Evolutionary conservation across 495 filamentous ascomycete species (phyloP), one percentile per base, ranked within the genome.

Genomic region (Podospora pseudoanserina): DNA sequence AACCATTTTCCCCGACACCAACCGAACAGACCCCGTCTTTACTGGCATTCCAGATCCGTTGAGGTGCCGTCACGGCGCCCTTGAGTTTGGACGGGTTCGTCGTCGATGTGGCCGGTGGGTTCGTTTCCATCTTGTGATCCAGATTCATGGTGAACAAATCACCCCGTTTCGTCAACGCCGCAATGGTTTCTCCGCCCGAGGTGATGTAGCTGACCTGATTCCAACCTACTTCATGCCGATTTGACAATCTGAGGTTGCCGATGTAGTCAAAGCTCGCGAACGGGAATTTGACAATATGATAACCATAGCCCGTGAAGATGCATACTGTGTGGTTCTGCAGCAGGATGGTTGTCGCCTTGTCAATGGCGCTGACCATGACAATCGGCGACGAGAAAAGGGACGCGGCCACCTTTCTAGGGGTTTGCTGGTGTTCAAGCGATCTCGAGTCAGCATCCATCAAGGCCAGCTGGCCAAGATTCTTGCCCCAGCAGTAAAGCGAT

Each of bases 391-490:
- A 89, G 72, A 97, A 94, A 0, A 97, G 83, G 2, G 92, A 93
- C 0, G 91, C 92, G 0, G 92, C 92, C 32, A 98, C 94, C 69
- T 90, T 93, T 55, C 94, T 86, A 15, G 95, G 96, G 1, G 85
- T 90, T 15, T 84, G 83, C 76, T 99, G 95, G 19, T 87, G 80
- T 67, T 94, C 91, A 18, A 97, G 87, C 0, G 93, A 96, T 20
- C 92, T 88, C 54, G 96, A 93, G 78, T 98, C 94, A 15, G 95
- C 94, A 75, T 97, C 96, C 74, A 97, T 90, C 57, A 99, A 82
- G 4, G 95, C 96, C 60, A 99, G 86, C 72, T 99, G 95, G 26
- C 95, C 95, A 70, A 96, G 88, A 71, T 98, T 99, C 77, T 95
- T 97, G 20, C 95, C 95, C 83, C 96, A 99, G 4, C 92, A 96